Conservation (phyloP, 2,329 filamentous ascomycete species). For the Diaporthe sp. region DNA sequence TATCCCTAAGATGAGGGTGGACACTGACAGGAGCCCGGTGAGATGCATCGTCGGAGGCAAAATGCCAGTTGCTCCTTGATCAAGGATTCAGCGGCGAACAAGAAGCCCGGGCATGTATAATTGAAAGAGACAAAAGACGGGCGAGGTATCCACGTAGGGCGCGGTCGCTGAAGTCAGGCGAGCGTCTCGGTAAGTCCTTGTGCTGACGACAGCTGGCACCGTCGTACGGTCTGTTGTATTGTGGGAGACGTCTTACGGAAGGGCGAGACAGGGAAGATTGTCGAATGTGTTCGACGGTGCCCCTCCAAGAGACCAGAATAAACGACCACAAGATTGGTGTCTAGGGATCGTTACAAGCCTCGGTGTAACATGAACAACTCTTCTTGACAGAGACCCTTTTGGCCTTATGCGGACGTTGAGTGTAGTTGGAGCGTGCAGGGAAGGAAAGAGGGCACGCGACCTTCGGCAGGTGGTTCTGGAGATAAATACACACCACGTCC, state of each 20-base stretch:
- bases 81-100: neutral
- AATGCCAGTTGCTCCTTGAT: neutral
- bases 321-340: conserved; percentile 4
- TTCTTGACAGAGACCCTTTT: neutral
- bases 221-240: conserved; percentile 1
- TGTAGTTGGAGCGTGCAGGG: neutral
- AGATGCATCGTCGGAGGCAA: conserved; percentile 40
- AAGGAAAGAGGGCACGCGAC: conserved; percentile 17
- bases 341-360: neutral
- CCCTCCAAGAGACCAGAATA: neutral
- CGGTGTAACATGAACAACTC: conserved; percentile 4
- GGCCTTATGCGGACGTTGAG: neutral
- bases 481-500: conserved; percentile 3
- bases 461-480: neutral
- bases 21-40: conserved; percentile 31
- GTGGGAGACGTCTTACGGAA: neutral
- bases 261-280: conserved; percentile 5
- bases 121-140: conserved; percentile 1
- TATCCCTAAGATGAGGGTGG: conserved; percentile 38
- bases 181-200: neutral
- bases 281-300: neutral
- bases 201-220: conserved; percentile 4
- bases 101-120: neutral
- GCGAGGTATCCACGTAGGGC: neutral
- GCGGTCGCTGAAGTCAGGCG: neutral